Evolutionary conservation across 257 asterid species (phyloP), one percentile per base, ranked within the genome.

Genomic region (Solanum chmielewskii): DNA sequence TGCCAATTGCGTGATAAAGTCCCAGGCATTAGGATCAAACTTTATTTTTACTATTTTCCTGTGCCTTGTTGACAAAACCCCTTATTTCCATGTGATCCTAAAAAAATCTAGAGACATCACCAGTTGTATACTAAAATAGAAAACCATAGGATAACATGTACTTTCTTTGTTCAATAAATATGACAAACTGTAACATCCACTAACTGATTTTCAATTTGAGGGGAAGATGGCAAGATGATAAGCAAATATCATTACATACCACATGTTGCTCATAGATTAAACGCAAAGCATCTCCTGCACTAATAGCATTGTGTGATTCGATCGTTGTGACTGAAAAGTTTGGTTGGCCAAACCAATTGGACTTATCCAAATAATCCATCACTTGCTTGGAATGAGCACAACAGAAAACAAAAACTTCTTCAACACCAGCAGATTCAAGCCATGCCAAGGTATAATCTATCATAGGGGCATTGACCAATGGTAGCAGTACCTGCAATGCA

Each of bases 391-490:
- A 92, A 90, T 97, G 99, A 77, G 99, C 99, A 68, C 98, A 96
- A 88, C 99, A 97, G 73, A 97, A 97, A 52, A 97, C 99, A 88
- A 95, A 97, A 86, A 94, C 98, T 88, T 97, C 99, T 89, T 97
- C 98, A 85, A 97, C 95, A 68, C 98, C 99, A 86, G 99, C 98
- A 83, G 98, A 95, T 88, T 97, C 98, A 75, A 97, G 98, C 99
- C 99, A 97, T 37, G 98, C 94, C 76, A 97, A 88, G 66, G 99
- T 97, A 83, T 97, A 95, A 90, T 96, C 98, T 37, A 97, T 96
- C 99, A 97, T 97, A 23, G 98, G 97, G 29, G 91, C 98, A 91
- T 95, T 97, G 77, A 96, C 99, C 90, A 97, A 88, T 27, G 99
- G 99, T 49, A 96, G 86, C 78, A 97, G 88, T 84, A 95, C 99